phyloP scores from a whole-genome alignment of 2,329 filamentous ascomycete species.

The Stemphylium beticola region DNA sequence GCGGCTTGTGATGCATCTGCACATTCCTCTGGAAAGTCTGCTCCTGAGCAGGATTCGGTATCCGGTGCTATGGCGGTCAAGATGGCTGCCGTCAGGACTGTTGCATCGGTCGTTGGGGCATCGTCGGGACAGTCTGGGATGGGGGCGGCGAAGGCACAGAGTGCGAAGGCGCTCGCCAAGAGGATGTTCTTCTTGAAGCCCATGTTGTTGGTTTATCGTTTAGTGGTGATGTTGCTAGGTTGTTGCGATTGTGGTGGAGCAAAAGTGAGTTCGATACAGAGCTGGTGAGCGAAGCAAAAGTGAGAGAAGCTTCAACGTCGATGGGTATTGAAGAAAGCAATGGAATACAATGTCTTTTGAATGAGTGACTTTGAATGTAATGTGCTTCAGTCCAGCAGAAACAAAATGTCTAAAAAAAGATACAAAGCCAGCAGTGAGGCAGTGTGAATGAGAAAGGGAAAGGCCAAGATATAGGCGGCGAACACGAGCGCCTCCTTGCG shows the following conservation, averaged over 20 bases:
- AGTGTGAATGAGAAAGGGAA: conserved; percentile 14
- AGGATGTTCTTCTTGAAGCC: conserved; percentile 30
- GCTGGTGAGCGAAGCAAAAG: too few relatives aligned
- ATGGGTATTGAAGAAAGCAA: not conserved
- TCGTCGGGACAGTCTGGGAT: conserved; percentile 17
- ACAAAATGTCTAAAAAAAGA: conserved; percentile 18
- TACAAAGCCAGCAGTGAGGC: conserved; percentile 19
- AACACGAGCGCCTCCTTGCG: conserved; percentile 10
- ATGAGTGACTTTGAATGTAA: conserved; percentile 14
- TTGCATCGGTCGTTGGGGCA: not conserved
- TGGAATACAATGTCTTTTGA: conserved; percentile 3
- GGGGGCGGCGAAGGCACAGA: conserved; percentile 47
- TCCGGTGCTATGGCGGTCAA: conserved; percentile 64
- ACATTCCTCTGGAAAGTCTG: conserved; percentile 63
- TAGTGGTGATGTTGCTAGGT: not conserved
- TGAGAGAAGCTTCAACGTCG: too few relatives aligned
- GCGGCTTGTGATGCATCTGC: conserved; percentile 63
- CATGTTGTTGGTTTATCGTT: conserved; percentile 28
- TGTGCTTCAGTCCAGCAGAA: conserved; percentile 19
- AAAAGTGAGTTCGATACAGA: not conserved
- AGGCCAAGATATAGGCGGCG: conserved; percentile 17
- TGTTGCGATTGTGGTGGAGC: not conserved
- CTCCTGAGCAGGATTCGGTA: conserved; percentile 60
- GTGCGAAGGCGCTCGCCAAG: conserved; percentile 34
- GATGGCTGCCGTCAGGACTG: conserved; percentile 28